Percentiles rank a stretch among this genome's conserved stretches.
These are phyloP conservation scores for Beauveria bassiana DNA, from an alignment of 2,329 filamentous ascomycete species.

Conservation along the genomic window DNA sequence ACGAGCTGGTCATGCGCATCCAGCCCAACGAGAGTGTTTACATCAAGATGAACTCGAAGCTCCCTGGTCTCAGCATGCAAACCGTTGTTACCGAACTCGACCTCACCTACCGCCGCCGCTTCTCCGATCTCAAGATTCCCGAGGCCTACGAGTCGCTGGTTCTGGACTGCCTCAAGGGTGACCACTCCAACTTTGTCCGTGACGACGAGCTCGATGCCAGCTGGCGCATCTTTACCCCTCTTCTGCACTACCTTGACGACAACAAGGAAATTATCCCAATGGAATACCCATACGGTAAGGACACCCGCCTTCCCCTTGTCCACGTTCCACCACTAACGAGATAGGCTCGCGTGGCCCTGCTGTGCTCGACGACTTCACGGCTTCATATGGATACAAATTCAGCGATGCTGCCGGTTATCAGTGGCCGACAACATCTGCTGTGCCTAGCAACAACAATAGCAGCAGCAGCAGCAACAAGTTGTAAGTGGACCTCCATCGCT, in stretches of 20 bases:
- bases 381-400: conserved; percentile 98
- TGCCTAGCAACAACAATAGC: conserved; percentile 59
- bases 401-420: conserved; percentile 93
- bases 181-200: conserved; percentile 98
- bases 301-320: background rate
- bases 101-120: conserved; percentile 93
- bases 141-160: conserved; percentile 98
- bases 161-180: conserved; percentile 93
- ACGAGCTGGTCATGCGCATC: conserved; percentile 98
- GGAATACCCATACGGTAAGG: conserved; percentile 97
- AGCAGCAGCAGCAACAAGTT: conserved; percentile 58
- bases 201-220: conserved; percentile 94
- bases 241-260: conserved; percentile 95
- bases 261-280: conserved; percentile 99
- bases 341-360: conserved; percentile 91
- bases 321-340: conserved; percentile 16
- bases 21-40: conserved; percentile 99
- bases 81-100: conserved; percentile 98
- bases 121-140: conserved; percentile 98
- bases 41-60: conserved; percentile 99
- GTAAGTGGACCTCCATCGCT: conserved; percentile 41
- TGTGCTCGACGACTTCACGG: conserved; percentile 95
- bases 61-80: conserved; percentile 98
- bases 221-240: conserved; percentile 97
- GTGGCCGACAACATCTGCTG: conserved; percentile 74